Conservation (phyloP, 2,329 filamentous ascomycete genomes). For the Ampelomyces quisqualis region DNA sequence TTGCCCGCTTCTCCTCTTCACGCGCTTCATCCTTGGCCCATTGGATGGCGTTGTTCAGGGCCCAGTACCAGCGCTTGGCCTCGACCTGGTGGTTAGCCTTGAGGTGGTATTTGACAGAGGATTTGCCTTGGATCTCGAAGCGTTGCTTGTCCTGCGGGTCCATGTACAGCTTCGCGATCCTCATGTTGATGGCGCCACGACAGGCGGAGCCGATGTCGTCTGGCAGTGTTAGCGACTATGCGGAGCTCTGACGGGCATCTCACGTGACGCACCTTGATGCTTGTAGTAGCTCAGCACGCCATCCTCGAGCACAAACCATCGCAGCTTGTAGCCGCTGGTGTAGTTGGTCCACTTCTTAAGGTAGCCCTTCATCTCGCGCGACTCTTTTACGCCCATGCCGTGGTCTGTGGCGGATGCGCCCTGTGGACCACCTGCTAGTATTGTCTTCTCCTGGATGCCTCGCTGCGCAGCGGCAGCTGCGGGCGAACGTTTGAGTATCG, state of each 20-base stretch:
- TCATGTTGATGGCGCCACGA: slow-evolving; percentile 98
- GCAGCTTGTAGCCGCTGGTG: slow-evolving; percentile 90
- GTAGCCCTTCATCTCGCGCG: slow-evolving; percentile 96
- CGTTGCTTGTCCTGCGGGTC: slow-evolving; percentile 95
- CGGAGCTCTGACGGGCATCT: background rate
- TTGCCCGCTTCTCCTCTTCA: slow-evolving; percentile 77
- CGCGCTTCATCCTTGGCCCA: slow-evolving; percentile 97
- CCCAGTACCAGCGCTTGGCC: slow-evolving; percentile 98
- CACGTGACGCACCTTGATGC: slow-evolving; percentile 64
- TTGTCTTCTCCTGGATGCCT: slow-evolving; percentile 95
- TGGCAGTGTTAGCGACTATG: slow-evolving; percentile 23
- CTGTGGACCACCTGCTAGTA: slow-evolving; percentile 71
- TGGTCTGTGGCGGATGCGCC: slow-evolving; percentile 61
- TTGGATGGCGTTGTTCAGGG: slow-evolving; percentile 96
- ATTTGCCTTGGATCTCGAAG: slow-evolving; percentile 97
- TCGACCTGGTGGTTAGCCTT: slow-evolving; percentile 98
- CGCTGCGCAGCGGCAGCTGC: slow-evolving; percentile 92
- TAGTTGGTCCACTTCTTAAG: slow-evolving; percentile 99
- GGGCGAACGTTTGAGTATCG: slow-evolving; percentile 90
- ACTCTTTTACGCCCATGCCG: slow-evolving; percentile 73
- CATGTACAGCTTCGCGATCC: slow-evolving; percentile 92
- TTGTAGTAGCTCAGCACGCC: slow-evolving; percentile 99
- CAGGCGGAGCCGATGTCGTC: slow-evolving; percentile 96
- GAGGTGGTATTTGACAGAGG: slow-evolving; percentile 95
- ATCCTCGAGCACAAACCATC: slow-evolving; percentile 98